Percentiles rank a stretch among this genome's conserved stretches.
phyloP scores from a whole-genome alignment of 257 asterid species.

The Agastache rugosa region DNA sequence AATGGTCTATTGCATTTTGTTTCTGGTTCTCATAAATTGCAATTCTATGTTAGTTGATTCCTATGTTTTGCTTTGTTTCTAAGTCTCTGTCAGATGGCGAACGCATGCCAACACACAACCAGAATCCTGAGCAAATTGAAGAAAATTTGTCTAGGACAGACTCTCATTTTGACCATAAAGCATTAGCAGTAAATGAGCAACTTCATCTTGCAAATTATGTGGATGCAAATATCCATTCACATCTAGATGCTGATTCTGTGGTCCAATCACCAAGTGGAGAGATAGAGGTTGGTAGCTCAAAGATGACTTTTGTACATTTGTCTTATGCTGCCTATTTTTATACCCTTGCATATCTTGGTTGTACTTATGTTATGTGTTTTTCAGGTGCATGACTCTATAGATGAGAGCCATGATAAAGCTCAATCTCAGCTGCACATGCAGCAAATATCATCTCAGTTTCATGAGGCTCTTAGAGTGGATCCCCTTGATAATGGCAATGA shows the following conservation, averaged over 20 bases:
- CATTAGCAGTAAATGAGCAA: conserved; percentile 61
- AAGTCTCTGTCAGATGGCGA: conserved; percentile 68
- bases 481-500: conserved; percentile 48
- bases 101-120: conserved; percentile 49
- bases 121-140: conserved; percentile 59
- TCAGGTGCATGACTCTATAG: conserved; percentile 52
- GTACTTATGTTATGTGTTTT: conserved; percentile 21
- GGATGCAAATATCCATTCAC: conserved; percentile 50
- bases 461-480: conserved; percentile 61
- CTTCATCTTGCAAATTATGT: conserved; percentile 48
- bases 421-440: conserved; percentile 66
- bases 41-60: conserved; percentile 24
- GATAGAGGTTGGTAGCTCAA: conserved; percentile 49
- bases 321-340: conserved; percentile 8
- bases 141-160: conserved; percentile 54
- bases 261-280: conserved; percentile 55
- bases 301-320: conserved; percentile 11
- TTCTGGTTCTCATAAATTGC: conserved; percentile 16
- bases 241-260: conserved; percentile 49
- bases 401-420: conserved; percentile 46
- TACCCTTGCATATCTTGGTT: neutral
- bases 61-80: conserved; percentile 33
- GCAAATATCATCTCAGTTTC: conserved; percentile 71
- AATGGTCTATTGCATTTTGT: conserved; percentile 4
- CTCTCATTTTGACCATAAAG: conserved; percentile 51